phyloP scores from a whole-genome alignment of 2,329 filamentous ascomycete species.

The Didymella pinodella region DNA sequence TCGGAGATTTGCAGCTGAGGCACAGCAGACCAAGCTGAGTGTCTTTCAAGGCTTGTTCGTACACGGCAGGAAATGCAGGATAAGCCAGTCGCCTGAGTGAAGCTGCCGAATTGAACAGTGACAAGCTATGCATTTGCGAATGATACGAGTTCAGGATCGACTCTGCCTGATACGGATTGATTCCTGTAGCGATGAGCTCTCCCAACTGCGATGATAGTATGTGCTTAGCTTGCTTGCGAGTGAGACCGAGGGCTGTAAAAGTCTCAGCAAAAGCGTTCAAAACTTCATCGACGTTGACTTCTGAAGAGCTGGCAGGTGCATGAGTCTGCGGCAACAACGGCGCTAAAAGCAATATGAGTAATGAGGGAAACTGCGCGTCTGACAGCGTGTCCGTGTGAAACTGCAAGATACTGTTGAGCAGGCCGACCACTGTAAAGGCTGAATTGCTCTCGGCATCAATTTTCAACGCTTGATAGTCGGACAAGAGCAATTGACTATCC shows the following conservation, averaged over 20 bases:
- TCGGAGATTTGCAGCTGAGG: constrained; percentile 64
- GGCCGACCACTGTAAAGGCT: constrained; percentile 53
- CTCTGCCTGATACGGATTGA: constrained; percentile 62
- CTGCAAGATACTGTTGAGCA: constrained; percentile 53
- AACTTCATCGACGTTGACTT: constrained; percentile 43
- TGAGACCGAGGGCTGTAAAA: constrained; percentile 49
- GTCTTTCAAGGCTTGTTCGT: constrained; percentile 64
- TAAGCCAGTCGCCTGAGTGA: constrained; percentile 65
- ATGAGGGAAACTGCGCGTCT: constrained; percentile 58
- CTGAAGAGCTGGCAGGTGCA: constrained; percentile 36
- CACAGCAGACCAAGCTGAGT: constrained; percentile 64
- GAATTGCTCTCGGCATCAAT: constrained; percentile 45
- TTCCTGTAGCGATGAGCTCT: constrained; percentile 53
- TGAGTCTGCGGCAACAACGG: constrained; percentile 56
- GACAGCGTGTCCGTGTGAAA: constrained; percentile 53
- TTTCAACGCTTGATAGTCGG: constrained; percentile 49
- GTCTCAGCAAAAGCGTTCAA: constrained; percentile 52
- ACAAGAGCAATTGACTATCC: constrained; percentile 44
- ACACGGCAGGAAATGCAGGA: constrained; percentile 63
- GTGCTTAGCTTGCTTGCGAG: constrained; percentile 50
- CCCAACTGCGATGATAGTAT: constrained; percentile 52
- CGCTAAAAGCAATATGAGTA: constrained; percentile 56
- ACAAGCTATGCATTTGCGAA: constrained; percentile 59
- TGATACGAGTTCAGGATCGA: constrained; percentile 65
- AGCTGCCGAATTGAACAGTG: constrained; percentile 61